Evolutionary conservation across 176 grass and related monocot species (phyloP), one percentile per base, ranked within the genome.

Genomic region (Triticum turgidum): DNA sequence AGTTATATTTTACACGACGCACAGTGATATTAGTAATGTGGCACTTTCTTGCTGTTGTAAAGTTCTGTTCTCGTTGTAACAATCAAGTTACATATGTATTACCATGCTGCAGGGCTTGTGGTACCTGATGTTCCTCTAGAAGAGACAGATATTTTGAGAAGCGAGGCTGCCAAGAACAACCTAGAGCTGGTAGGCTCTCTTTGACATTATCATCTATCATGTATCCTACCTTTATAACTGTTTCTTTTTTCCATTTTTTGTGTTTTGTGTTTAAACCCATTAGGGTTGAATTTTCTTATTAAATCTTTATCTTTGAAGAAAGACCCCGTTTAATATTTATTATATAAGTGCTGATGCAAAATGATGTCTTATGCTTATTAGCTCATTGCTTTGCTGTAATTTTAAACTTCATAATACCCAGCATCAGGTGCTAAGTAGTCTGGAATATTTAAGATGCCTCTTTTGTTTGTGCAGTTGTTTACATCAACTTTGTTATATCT

Each of bases 51-150:
- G 24, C 7, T 51, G 24, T 52, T 69, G 18, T 11, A 70, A 76
- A 42, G 38, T 84, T 80, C 24, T 2, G 47, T 38, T 18, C 51
- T 76, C 87, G 52, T 37, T 69, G 8, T 15, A 58, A 56, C 52
- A 73, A 24, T 37, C 12, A 18, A 76, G 10, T 78, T 61, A 82
- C 56, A 72, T 59, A 75, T 70, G 9, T 22, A 78, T 25, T 84
- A 32, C 29, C 39, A 66, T 80, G 68, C 85, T 87, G 37, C 85
- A 98, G 96, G 93, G 84, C 93, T 98, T 91, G 91, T 98, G 29
- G 96, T 98, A 61, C 96, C 96, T 73, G 96, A 98, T 94, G 92
- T 98, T 70, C 96, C 96, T 91, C 82, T 99, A 37, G 97, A 99
- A 87, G 97, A 99, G 87, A 93, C 94, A 65, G 81, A 93, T 75